Conservation (phyloP, 805 yeast species). For the Starmerella davenportii region DNA sequence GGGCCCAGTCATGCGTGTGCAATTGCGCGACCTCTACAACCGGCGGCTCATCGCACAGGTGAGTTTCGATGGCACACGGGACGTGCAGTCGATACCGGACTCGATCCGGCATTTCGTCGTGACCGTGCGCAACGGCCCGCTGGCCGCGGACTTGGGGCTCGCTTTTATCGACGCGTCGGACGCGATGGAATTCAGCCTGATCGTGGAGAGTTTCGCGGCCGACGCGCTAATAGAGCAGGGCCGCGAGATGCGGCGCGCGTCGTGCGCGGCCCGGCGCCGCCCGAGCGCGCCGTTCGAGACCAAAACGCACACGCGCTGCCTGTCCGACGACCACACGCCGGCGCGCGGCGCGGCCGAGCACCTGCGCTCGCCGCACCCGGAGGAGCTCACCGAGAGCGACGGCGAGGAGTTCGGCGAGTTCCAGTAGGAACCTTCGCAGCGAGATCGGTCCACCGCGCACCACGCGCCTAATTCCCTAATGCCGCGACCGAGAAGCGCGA, state of each 20-base stretch:
- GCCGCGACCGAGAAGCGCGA: too few relatives aligned
- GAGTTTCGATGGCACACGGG: conserved; percentile 20
- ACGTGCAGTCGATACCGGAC: conserved; percentile 21
- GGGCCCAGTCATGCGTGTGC: conserved; percentile 14
- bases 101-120: conserved; percentile 25
- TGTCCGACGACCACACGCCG: not conserved
- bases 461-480: not conserved
- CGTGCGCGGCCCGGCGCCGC: not conserved
- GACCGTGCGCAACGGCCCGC: conserved; percentile 20
- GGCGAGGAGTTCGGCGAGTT: conserved; percentile 26
- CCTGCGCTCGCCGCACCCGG: too few relatives aligned
- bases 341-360: not conserved
- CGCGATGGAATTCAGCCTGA: conserved; percentile 25
- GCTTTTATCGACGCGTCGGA: conserved; percentile 24
- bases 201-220: conserved; percentile 23
- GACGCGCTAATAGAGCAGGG: too few relatives aligned
- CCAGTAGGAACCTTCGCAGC: too few relatives aligned
- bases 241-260: not conserved
- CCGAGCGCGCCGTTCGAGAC: too few relatives aligned
- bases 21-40: conserved; percentile 20
- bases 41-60: conserved; percentile 24
- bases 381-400: conserved; percentile 7
- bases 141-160: conserved; percentile 28
- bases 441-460: too few relatives aligned
- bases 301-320: not conserved